Conservation (phyloP, 495 filamentous ascomycete genomes). For the Parathielavia hyrcaniae region DNA sequence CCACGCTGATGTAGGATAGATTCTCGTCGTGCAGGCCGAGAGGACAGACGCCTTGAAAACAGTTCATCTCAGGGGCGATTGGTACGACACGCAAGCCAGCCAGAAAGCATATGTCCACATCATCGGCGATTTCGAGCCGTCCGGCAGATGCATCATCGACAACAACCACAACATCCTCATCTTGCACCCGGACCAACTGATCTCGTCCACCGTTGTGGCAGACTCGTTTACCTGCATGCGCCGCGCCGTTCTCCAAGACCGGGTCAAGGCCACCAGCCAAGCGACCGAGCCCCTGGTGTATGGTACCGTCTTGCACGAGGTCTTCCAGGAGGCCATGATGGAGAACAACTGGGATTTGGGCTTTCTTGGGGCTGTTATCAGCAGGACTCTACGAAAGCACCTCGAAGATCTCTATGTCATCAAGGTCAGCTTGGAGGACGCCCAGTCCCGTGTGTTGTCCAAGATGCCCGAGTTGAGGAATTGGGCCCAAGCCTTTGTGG, state of each 20-base stretch:
- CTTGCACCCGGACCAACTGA: slow-evolving; percentile 89
- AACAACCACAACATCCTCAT: slow-evolving; percentile 80
- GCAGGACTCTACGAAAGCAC: slow-evolving; percentile 59
- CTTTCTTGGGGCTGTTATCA: slow-evolving; percentile 58
- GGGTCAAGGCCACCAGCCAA: slow-evolving; percentile 79
- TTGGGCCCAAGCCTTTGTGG: slow-evolving; percentile 80
- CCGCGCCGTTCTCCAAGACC: slow-evolving; percentile 85
- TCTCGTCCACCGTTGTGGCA: slow-evolving; percentile 87
- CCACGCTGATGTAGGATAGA: slow-evolving; percentile 39
- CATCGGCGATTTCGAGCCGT: slow-evolving; percentile 66
- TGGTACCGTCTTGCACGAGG: slow-evolving; percentile 84
- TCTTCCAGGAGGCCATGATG: slow-evolving; percentile 85
- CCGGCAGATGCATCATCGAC: slow-evolving; percentile 64
- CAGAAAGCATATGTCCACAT: slow-evolving; percentile 74
- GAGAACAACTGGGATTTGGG: slow-evolving; percentile 71
- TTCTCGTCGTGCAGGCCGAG: slow-evolving; percentile 71
- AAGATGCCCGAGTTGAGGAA: slow-evolving; percentile 69
- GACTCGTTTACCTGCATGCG: slow-evolving; percentile 87
- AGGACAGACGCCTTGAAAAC: slow-evolving; percentile 55
- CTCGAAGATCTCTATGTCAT: slow-evolving; percentile 83
- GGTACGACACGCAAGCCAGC: slow-evolving; percentile 69
- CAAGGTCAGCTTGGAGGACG: slow-evolving; percentile 63
- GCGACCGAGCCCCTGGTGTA: slow-evolving; percentile 74
- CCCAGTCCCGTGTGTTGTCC: slow-evolving; percentile 66
- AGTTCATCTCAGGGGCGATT: slow-evolving; percentile 75